Evolutionary conservation across 192 early-diverging fungal species (phyloP), one percentile per base, ranked within the genome.

Genomic region (Gaertneriomyces sp.): DNA sequence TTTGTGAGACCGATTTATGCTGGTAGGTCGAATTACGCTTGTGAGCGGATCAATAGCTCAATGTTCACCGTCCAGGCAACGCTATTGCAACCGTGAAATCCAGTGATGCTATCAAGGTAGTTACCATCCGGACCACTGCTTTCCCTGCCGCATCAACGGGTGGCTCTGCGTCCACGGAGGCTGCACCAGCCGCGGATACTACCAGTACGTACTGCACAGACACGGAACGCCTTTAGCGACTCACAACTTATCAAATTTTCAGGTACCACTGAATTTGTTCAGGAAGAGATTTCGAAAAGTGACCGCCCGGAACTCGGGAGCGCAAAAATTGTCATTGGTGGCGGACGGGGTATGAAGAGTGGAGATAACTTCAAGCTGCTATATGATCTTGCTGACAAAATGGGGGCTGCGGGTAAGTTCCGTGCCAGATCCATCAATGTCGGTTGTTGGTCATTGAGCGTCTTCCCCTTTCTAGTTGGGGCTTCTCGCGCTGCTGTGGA

Each of bases 1-100:
- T 98, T 98, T 84, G 87, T 93, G 54, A 85, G 96, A 10, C 96
- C 96, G 40, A 95, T 98, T 75, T 98, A 94, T 74, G 96, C 96
- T 57, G 96, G 93, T 91, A 74, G 51, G 75, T 50, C 14, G 7
- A 19, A 47, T 7, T 10, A 2, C 20, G 60, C 11, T 12, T 49
- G 47, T 49, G 2, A 49, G 12, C 12, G 14, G 61, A 19, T 49
- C 25, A 42, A 44, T 42, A 12, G 47, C 49, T 4, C 20, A 3
- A 38, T 56, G 61, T 0, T 53, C 20, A 7, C 41, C 10, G 4
- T 40, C 7, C 45, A 91, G 89, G 91, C 63, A 98, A 98, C 70
- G 96, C 94, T 17, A 89, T 98, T 77, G 94, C 96, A 43, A 95
- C 89, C 0, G 96, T 98, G 62, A 90, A 94, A 78, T 90, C 91